Base-by-base conservation (phyloP, 1,139 yeast species). In the Wickerhamomyces sp. region DNA sequence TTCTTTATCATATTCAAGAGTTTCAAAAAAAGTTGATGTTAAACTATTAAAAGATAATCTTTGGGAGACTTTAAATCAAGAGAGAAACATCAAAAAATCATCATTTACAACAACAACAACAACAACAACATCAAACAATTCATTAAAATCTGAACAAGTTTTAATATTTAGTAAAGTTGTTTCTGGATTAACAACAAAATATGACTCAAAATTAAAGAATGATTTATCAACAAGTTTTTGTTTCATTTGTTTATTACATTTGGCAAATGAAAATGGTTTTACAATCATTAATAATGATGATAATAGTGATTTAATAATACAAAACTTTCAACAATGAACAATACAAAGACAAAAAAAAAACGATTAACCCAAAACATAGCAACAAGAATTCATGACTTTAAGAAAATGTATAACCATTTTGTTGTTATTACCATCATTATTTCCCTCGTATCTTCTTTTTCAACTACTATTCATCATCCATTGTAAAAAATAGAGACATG, bases 191-290 rank as follows among this genome's bases (percentile, higher is more conserved):
- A 73, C 75, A 15, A 61, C 60, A 7, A 71, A 72, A 64, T 84
- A 84, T 57, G 69, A 72, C 7, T 59, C 69, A 6, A 79, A 75
- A 39, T 66, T 75, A 29, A 68, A 67, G 46, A 74, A 71, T 45
- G 96, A 90, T 49, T 65, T 90, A 10, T 86, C 96, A 2, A 89
- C 96, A 1, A 85, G 95, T 69, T 86, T 87, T 64, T 87, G 91
- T 59, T 90, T 90, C 60, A 88, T 90, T 50, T 87, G 96, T 60
- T 68, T 89, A 53, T 67, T 90, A 37, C 97, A 90, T 67, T 71
- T 90, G 51, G 96, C 97, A 7, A 90, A 91, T 61, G 97, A 90
- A 60, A 87, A 89, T 60, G 94, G 94, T 0, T 71, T 90, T 41
- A 64, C 72, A 2, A 79, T 93, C 18, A 67, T 73, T 15, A 75